A percentile compares a stretch with the other conserved stretches of the same genome.
phyloP scores from a whole-genome alignment of 768 basidiomycete genomes.

The Boletus patriciae region DNA sequence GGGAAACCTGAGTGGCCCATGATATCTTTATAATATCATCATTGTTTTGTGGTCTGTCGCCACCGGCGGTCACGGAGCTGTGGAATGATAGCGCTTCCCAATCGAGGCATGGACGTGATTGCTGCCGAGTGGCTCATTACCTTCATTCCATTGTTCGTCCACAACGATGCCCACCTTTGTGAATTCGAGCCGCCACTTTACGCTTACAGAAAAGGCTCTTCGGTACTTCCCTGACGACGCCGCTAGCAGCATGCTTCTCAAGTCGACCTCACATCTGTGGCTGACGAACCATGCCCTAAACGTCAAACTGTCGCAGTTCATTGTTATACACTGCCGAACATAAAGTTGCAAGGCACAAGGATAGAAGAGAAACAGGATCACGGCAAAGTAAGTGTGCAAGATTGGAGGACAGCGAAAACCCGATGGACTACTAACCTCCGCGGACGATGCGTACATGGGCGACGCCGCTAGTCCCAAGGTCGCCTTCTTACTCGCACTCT shows the following conservation, averaged over 20 bases:
- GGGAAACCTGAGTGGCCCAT: neutral
- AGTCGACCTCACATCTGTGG: too few relatives aligned
- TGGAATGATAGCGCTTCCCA: neutral
- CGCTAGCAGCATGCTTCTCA: neutral
- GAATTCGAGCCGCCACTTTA: neutral
- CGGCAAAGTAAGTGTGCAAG: neutral
- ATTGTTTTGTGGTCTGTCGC: conserved; percentile 16
- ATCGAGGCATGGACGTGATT: conserved; percentile 10
- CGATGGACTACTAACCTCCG: neutral
- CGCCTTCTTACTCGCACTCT: conserved; percentile 44
- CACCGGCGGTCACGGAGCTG: neutral
- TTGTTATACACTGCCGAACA: neutral
- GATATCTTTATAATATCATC: conserved; percentile 26
- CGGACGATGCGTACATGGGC: neutral
- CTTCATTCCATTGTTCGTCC: conserved; percentile 16
- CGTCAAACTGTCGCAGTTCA: neutral
- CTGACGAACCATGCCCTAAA: neutral
- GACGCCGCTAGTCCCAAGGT: conserved; percentile 35
- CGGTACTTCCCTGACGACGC: neutral
- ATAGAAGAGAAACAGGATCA: neutral
- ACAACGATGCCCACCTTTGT: conserved; percentile 5
- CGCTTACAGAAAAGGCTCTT: neutral
- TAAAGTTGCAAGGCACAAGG: neutral
- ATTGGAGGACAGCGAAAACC: neutral
- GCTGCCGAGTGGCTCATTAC: conserved; percentile 25